Conservation (phyloP, 139 green algal genomes). For the Zygnema circumcarinatum region DNA sequence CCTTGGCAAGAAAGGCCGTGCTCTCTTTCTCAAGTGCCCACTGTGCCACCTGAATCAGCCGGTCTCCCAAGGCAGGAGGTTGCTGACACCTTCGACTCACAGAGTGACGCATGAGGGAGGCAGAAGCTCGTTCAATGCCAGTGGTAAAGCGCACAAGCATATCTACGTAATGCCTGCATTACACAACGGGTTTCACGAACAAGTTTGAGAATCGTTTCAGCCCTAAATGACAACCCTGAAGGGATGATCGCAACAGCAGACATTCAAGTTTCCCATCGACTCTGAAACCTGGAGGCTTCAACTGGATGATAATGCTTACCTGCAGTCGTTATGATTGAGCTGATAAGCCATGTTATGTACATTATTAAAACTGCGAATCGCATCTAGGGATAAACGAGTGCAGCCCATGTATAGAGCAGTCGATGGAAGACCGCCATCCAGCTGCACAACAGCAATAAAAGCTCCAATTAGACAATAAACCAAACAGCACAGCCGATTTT, state of each 20-base stretch:
- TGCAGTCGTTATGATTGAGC: slow-evolving; percentile 42
- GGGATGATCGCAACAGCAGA: background rate
- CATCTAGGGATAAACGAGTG: background rate
- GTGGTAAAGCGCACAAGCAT: slow-evolving; percentile 36
- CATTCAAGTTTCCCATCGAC: background rate
- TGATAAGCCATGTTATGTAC: slow-evolving; percentile 23
- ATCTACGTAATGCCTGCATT: slow-evolving; percentile 48
- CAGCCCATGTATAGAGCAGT: slow-evolving; percentile 6
- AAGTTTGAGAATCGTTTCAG: background rate
- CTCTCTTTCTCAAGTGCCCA: slow-evolving; percentile 8
- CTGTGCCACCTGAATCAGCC: background rate
- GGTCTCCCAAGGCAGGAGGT: background rate
- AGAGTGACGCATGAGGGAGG: slow-evolving; percentile 19
- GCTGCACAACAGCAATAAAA: too few relatives aligned
- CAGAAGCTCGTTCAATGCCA: slow-evolving; percentile 28
- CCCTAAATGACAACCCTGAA: background rate
- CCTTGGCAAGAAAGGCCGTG: background rate
- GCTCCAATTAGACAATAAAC: too few relatives aligned
- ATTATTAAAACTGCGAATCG: slow-evolving; percentile 26
- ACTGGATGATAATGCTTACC: slow-evolving; percentile 5
- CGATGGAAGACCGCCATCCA: background rate
- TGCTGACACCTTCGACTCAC: background rate
- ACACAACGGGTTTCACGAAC: background rate
- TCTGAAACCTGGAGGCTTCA: background rate
- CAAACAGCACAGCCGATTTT: too few relatives aligned